Evolutionary conservation across 352 stramenopile species (phyloP).

Genomic region (Plasmopara muralis): DNA sequence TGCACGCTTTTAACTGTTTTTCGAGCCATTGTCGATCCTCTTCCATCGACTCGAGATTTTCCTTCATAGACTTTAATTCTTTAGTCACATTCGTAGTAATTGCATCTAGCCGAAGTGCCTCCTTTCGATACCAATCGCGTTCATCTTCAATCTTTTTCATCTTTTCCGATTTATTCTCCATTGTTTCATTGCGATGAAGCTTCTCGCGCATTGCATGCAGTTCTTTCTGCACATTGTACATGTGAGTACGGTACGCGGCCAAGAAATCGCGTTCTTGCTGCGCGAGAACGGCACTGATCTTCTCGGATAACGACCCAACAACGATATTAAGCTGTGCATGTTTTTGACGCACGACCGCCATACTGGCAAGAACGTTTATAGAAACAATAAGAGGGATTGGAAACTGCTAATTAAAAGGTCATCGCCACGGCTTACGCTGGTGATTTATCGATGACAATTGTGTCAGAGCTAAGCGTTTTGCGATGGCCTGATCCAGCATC

Average conservation of each 20-base stretch:
- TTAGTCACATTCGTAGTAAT: constrained; percentile 90
- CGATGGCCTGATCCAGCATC: constrained; percentile 12
- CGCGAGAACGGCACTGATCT: constrained; percentile 86
- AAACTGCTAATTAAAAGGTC: neutral
- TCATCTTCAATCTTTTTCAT: constrained; percentile 92
- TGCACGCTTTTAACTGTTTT: constrained; percentile 90
- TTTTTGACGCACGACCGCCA: constrained; percentile 69
- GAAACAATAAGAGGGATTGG: neutral
- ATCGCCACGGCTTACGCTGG: constrained; percentile 26
- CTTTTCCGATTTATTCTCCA: constrained; percentile 85
- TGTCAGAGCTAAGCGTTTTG: constrained; percentile 8
- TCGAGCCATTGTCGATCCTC: constrained; percentile 90
- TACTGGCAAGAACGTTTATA: constrained; percentile 29
- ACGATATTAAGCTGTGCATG: constrained; percentile 77
- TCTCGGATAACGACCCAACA: constrained; percentile 77
- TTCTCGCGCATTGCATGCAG: constrained; percentile 88
- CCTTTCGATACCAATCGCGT: constrained; percentile 91
- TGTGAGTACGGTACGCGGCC: constrained; percentile 89
- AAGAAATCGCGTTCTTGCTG: constrained; percentile 91
- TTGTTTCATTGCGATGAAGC: constrained; percentile 84
- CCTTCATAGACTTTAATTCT: constrained; percentile 89
- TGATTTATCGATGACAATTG: constrained; percentile 34
- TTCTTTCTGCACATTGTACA: constrained; percentile 94
- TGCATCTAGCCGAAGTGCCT: constrained; percentile 85
- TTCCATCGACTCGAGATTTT: constrained; percentile 87